A percentile compares a stretch with the other conserved stretches of the same genome.
Conservation (phyloP, 352 stramenopile species). For the Albugo candida region DNA sequence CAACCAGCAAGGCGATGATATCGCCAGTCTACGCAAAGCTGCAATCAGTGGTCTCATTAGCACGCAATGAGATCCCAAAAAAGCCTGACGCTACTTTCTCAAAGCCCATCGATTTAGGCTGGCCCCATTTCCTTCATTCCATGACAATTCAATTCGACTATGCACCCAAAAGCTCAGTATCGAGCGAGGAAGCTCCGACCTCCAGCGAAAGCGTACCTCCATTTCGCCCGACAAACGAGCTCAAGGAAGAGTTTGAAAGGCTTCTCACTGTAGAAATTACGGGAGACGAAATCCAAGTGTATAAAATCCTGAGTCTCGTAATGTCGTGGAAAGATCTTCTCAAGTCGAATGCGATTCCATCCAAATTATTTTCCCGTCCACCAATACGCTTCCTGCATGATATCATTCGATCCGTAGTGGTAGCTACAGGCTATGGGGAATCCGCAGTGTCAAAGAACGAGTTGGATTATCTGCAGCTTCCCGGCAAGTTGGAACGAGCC, state of each 20-base stretch:
- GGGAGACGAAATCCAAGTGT: conserved; percentile 37
- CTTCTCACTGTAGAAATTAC: conserved; percentile 25
- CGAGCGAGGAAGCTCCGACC: neutral
- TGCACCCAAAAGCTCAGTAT: neutral
- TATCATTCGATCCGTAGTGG: conserved; percentile 43
- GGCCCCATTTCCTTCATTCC: conserved; percentile 41
- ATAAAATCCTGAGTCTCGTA: conserved; percentile 34
- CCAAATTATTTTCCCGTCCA: conserved; percentile 54
- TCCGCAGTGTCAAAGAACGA: conserved; percentile 26
- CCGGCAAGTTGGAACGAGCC: conserved; percentile 44
- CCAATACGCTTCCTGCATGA: conserved; percentile 69
- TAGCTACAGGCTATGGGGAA: conserved; percentile 37
- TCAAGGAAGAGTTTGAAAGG: conserved; percentile 15
- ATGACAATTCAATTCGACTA: conserved; percentile 13
- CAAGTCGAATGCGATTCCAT: conserved; percentile 37
- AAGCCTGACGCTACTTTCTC: conserved; percentile 28
- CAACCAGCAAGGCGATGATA: neutral
- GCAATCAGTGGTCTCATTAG: too few species aligned
- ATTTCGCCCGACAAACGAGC: conserved; percentile 15
- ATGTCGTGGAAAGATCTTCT: conserved; percentile 69
- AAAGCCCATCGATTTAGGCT: conserved; percentile 46
- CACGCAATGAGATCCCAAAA: conserved; percentile 34
- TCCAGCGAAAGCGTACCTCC: conserved; percentile 13
- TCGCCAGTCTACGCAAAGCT: too few species aligned
- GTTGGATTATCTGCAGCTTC: conserved; percentile 39